Conservation (phyloP, 306 rosid species). For the Quercus variabilis region DNA sequence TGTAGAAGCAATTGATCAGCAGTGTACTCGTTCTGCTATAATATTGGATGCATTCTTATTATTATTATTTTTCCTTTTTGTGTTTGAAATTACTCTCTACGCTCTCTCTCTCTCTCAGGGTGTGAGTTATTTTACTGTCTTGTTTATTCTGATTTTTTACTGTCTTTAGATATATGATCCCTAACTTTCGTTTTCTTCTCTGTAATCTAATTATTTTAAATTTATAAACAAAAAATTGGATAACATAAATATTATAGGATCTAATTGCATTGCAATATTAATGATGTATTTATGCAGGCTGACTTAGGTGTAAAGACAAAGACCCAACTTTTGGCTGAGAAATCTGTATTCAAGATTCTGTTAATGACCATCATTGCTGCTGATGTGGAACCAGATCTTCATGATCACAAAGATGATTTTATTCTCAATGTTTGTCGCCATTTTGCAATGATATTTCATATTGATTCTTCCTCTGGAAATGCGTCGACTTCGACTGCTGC, state of each 20-base stretch:
- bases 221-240: not conserved
- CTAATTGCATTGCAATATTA: slow-evolving; percentile 30
- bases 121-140: not conserved
- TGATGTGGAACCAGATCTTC: slow-evolving; percentile 79
- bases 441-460: slow-evolving; percentile 90
- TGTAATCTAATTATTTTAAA: slow-evolving; percentile 2
- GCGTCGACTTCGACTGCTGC: slow-evolving; percentile 40
- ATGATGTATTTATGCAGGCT: slow-evolving; percentile 54
- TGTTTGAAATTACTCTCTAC: not conserved
- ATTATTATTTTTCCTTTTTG: not conserved
- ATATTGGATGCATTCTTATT: not conserved
- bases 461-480: slow-evolving; percentile 55
- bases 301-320: slow-evolving; percentile 98
- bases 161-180: not conserved
- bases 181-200: not conserved
- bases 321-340: slow-evolving; percentile 98
- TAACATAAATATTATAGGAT: slow-evolving; percentile 1
- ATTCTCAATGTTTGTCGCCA: slow-evolving; percentile 87
- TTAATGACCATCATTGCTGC: slow-evolving; percentile 89
- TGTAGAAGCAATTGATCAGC: not conserved
- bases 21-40: not conserved
- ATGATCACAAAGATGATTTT: slow-evolving; percentile 83
- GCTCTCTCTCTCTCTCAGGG: not conserved
- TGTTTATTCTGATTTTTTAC: not conserved
- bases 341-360: slow-evolving; percentile 91